Percentiles rank a stretch among this genome's conserved stretches.
These are phyloP conservation scores for Xylariaceae sp. DNA, from an alignment of 2,329 filamentous ascomycete genomes.

Conservation along the genomic window DNA sequence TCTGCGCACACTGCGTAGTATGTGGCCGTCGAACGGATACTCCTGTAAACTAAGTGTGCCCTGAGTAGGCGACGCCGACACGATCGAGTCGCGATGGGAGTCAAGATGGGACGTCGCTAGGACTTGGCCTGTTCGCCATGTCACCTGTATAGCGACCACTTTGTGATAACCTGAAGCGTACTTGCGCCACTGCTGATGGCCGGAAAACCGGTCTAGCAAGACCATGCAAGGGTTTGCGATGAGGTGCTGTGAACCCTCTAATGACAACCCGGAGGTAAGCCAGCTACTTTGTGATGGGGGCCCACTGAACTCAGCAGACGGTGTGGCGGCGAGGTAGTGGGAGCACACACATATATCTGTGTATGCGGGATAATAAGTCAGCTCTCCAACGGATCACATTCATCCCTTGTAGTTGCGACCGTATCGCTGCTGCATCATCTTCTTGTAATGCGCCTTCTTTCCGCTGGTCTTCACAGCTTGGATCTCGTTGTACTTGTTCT, in stretches of 20 bases:
- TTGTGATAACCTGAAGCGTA: neutral
- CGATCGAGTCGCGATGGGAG: neutral
- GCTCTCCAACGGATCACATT: conserved; percentile 6
- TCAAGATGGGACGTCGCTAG: neutral
- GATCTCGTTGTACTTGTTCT: conserved; percentile 80
- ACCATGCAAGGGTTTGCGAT: neutral
- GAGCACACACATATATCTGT: neutral
- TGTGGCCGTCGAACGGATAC: neutral
- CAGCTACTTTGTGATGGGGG: neutral
- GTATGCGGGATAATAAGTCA: neutral
- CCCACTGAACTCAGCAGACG: neutral
- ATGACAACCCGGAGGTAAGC: neutral
- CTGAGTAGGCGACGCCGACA: neutral
- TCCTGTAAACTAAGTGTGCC: neutral
- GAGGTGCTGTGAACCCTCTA: neutral
- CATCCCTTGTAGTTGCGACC: conserved; percentile 29
- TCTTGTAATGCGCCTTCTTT: conserved; percentile 85
- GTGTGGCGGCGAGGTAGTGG: neutral
- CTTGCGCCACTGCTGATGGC: neutral
- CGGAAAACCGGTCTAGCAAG: neutral
- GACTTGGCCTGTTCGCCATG: neutral
- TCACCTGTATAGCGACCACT: neutral
- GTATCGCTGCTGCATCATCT: conserved; percentile 49
- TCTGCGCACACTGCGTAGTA: neutral
- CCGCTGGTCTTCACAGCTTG: conserved; percentile 78